Evolutionary conservation across 345 rosid species (phyloP).

Genomic region (Melaleuca quinquenervia): DNA sequence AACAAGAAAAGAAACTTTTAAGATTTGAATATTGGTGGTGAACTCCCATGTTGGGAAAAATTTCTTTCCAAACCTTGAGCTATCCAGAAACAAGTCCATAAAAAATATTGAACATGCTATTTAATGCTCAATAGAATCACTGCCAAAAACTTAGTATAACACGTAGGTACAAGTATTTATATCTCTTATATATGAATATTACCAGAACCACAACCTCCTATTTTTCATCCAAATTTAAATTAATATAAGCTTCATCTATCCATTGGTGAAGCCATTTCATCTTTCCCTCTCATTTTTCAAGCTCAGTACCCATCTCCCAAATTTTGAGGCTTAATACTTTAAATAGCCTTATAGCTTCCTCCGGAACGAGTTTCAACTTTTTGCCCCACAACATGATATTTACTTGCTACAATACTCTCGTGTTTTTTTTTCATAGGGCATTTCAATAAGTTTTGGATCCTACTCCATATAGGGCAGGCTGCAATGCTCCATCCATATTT

Average conservation of each 20-base stretch:
- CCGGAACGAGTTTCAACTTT: background rate
- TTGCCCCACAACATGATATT: background rate
- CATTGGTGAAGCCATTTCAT: background rate
- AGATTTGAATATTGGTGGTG: too few relatives aligned
- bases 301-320: background rate
- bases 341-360: background rate
- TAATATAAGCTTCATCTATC: background rate
- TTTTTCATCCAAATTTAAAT: background rate
- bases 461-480: too few relatives aligned
- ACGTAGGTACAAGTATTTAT: background rate
- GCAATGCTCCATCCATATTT: too few relatives aligned
- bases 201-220: background rate
- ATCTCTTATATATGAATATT: background rate
- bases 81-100: background rate
- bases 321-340: background rate
- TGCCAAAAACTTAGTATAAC: background rate
- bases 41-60: too few relatives aligned
- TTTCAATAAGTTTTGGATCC: too few relatives aligned
- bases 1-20: too few relatives aligned
- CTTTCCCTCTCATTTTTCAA: background rate
- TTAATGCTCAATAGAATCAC: background rate
- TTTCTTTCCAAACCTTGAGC: background rate
- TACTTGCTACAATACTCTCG: too few relatives aligned
- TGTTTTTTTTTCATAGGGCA: too few relatives aligned
- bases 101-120: background rate